Percentiles rank a stretch among this genome's conserved stretches.
phyloP scores from a whole-genome alignment of 75 land plant genomes.

The Cupressus sempervirens region DNA sequence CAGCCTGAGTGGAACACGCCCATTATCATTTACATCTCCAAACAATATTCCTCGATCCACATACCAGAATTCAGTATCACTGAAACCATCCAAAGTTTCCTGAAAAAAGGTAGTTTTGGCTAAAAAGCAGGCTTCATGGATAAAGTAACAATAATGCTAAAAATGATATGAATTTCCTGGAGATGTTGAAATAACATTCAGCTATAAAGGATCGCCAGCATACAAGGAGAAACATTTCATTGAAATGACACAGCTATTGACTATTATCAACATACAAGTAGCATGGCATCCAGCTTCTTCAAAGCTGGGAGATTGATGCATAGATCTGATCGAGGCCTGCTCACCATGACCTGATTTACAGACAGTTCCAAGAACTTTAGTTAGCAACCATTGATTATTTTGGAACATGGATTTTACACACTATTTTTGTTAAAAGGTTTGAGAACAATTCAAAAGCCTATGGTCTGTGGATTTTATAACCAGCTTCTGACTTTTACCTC shows the following conservation, averaged over 20 bases:
- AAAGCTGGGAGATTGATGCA: slow-evolving; percentile 76
- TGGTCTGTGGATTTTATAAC: too few species aligned
- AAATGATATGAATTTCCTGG: neutral
- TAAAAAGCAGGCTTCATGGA: neutral
- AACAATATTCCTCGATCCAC: slow-evolving; percentile 62
- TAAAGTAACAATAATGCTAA: neutral
- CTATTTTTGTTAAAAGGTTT: neutral
- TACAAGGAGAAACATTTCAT: slow-evolving; percentile 36
- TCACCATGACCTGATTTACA: slow-evolving; percentile 52
- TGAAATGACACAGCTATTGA: neutral
- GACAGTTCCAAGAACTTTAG: neutral
- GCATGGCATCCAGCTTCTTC: slow-evolving; percentile 75
- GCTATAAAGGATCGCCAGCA: neutral
- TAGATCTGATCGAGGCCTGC: slow-evolving; percentile 72
- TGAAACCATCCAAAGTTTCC: slow-evolving; percentile 57
- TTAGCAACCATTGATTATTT: neutral
- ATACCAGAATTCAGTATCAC: slow-evolving; percentile 79
- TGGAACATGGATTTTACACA: neutral
- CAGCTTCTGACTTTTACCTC: slow-evolving; percentile 36
- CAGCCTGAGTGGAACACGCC: slow-evolving; percentile 5
- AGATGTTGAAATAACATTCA: neutral
- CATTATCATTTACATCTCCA: slow-evolving; percentile 43
- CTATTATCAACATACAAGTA: slow-evolving; percentile 45
- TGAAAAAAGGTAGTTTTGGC: slow-evolving; percentile 19
- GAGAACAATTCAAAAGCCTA: slow-evolving; percentile 1